Evolutionary conservation across 176 grass and related monocot genomes (phyloP).

Genomic region (Musa schizocarpa): DNA sequence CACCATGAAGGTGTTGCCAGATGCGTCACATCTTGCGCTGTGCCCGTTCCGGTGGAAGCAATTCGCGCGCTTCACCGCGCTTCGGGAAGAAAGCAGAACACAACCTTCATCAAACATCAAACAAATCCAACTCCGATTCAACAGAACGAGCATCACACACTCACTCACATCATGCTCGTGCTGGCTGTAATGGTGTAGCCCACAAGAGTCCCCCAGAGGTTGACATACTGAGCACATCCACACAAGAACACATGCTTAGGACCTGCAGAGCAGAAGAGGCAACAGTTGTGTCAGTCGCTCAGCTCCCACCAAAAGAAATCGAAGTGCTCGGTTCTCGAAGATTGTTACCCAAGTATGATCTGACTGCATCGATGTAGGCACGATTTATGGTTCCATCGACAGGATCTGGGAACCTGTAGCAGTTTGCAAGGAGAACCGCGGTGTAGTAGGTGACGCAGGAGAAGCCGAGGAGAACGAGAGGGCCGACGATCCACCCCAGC

Average conservation of each 20-base stretch:
- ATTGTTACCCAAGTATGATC: constrained; percentile 67
- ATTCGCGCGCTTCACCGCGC: constrained; percentile 73
- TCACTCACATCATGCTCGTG: constrained; percentile 84
- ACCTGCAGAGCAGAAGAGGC: constrained; percentile 14
- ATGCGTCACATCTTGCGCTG: constrained; percentile 30
- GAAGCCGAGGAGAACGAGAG: constrained; percentile 58
- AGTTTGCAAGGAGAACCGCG: constrained; percentile 69
- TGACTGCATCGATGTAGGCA: constrained; percentile 74
- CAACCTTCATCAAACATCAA: too few species aligned
- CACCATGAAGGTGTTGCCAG: constrained; percentile 85
- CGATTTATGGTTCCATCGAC: constrained; percentile 53
- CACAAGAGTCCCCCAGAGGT: constrained; percentile 95
- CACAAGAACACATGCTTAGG: constrained; percentile 68
- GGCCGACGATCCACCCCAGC: constrained; percentile 70
- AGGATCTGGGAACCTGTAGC: constrained; percentile 85
- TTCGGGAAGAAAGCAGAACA: not conserved
- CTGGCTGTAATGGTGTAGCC: constrained; percentile 94
- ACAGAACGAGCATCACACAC: too few species aligned
- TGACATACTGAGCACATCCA: constrained; percentile 82
- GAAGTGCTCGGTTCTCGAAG: too few species aligned
- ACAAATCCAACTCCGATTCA: not conserved
- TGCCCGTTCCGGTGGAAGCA: constrained; percentile 70
- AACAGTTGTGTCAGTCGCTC: not conserved
- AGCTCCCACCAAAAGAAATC: not conserved
- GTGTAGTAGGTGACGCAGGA: constrained; percentile 93